Conservation (phyloP, 2,329 filamentous ascomycete genomes). For the Apiospora phragmitis region DNA sequence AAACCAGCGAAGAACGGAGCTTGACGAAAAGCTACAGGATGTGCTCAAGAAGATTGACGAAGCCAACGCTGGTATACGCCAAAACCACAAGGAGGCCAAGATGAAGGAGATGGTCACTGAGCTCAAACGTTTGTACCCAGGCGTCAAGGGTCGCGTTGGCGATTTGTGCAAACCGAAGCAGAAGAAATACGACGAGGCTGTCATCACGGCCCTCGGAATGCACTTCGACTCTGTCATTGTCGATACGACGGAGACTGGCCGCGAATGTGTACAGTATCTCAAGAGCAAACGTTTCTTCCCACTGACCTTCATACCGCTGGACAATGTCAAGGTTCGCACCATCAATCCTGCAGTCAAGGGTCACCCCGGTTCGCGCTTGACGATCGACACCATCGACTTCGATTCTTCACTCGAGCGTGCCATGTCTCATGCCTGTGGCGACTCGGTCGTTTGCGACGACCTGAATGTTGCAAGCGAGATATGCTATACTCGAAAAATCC, state of each 20-base stretch:
- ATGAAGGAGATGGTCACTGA: conserved; percentile 82
- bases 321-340: conserved; percentile 94
- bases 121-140: conserved; percentile 87
- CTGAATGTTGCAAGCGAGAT: conserved; percentile 85
- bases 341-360: conserved; percentile 90
- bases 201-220: conserved; percentile 86
- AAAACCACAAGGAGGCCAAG: conserved; percentile 77
- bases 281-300: conserved; percentile 85
- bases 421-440: conserved; percentile 92
- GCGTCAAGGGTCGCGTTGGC: conserved; percentile 85
- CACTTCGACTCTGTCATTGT: conserved; percentile 95
- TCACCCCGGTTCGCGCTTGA: conserved; percentile 80
- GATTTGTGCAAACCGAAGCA: conserved; percentile 95
- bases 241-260: conserved; percentile 90
- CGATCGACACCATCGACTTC: conserved; percentile 95
- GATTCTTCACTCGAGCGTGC: conserved; percentile 85
- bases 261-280: conserved; percentile 91
- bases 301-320: conserved; percentile 92
- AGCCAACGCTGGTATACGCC: conserved; percentile 80
- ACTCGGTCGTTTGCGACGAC: conserved; percentile 90
- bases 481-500: conserved; percentile 79
- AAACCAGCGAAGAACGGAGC: conserved; percentile 79
- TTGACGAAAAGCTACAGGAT: conserved; percentile 88
- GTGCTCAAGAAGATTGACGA: conserved; percentile 79
- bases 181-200: conserved; percentile 92